Conservation (phyloP, 2,329 filamentous ascomycete species). For the Claviceps sp. region DNA sequence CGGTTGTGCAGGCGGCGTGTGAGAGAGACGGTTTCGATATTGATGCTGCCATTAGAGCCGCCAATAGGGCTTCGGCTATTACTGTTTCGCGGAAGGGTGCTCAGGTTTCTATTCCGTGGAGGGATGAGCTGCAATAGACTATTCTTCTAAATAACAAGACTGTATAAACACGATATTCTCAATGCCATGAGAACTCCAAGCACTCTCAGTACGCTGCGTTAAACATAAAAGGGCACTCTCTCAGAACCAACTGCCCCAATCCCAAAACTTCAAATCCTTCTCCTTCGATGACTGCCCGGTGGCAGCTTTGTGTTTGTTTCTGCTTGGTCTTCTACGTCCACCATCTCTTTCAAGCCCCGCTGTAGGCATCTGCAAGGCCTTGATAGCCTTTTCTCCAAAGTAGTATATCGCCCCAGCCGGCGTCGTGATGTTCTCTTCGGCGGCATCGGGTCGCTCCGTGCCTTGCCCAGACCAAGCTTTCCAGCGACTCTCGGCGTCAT, state of each 20-base stretch:
- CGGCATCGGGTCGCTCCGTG: not conserved
- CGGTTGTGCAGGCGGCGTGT: constrained; percentile 41
- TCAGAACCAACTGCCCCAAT: constrained; percentile 18
- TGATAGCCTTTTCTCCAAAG: constrained; percentile 5
- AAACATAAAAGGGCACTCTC: not conserved
- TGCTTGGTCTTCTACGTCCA: not conserved
- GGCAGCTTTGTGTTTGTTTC: not conserved
- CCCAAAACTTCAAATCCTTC: constrained; percentile 14
- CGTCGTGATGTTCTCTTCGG: not conserved
- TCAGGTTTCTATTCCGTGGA: constrained; percentile 31
- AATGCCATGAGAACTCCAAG: no score
- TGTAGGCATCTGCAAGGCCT: constrained; percentile 1
- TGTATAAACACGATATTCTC: no score
- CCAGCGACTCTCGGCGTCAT: not conserved
- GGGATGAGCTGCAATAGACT: constrained; percentile 24
- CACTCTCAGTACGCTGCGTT: no score
- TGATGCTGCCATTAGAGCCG: constrained; percentile 42
- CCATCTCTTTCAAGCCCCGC: not conserved
- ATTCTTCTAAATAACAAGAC: no score
- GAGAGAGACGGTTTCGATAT: constrained; percentile 32
- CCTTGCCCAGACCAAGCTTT: constrained; percentile 1
- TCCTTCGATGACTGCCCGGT: constrained; percentile 7
- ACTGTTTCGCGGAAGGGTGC: constrained; percentile 30
- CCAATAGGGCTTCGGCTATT: constrained; percentile 30
- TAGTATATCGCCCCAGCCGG: constrained; percentile 5